Conservation (phyloP, 441 rosid species). For the Metrosideros polymorpha region DNA sequence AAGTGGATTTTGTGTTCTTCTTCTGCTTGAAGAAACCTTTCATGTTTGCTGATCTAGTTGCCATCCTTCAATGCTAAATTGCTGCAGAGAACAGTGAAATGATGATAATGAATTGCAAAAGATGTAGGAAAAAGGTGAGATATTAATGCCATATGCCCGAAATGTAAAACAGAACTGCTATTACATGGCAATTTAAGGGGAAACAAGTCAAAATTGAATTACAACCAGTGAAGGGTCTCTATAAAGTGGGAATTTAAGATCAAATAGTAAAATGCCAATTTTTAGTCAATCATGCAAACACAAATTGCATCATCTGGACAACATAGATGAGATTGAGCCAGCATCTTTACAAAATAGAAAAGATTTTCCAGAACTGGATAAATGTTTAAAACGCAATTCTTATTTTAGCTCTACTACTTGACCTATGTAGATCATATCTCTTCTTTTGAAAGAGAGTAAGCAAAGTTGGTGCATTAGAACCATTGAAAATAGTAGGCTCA, state of each 20-base stretch:
- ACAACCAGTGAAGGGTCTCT: background rate
- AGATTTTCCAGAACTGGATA: background rate
- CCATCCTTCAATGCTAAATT: background rate
- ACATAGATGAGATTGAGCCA: background rate
- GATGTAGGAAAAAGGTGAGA: background rate
- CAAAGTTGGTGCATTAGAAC: background rate
- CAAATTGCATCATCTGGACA: background rate
- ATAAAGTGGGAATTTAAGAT: background rate
- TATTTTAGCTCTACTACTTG: background rate
- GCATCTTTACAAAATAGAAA: background rate
- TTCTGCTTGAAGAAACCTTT: slow-evolving; percentile 14
- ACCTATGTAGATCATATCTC: background rate
- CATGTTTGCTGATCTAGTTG: slow-evolving; percentile 1
- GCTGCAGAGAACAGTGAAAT: background rate
- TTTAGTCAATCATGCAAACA: background rate
- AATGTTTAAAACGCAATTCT: background rate
- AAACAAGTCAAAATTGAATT: background rate
- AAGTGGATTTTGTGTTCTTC: background rate
- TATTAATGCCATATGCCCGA: background rate
- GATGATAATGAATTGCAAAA: fast-evolving
- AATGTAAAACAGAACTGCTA: background rate
- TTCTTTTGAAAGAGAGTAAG: background rate
- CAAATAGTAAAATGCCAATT: background rate
- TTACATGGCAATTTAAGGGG: background rate
- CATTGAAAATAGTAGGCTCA: background rate